Conservation (phyloP, 192 early-diverging fungal genomes). For the Coemansia sp. region DNA sequence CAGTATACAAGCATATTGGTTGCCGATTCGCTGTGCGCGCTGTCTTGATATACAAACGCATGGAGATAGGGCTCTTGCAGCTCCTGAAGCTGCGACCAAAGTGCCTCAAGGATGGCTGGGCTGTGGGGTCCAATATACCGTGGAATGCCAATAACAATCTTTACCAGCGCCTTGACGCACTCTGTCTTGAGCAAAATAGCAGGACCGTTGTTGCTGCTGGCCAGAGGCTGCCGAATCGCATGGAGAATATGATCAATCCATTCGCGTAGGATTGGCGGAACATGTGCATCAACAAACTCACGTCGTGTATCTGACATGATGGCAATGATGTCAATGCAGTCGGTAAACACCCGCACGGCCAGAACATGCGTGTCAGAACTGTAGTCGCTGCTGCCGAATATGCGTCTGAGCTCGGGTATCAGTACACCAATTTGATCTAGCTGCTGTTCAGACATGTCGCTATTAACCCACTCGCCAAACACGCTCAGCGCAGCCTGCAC, state of each 20-base stretch:
- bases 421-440: slow-evolving; percentile 79
- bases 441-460: slow-evolving; percentile 86
- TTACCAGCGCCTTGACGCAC: slow-evolving; percentile 41
- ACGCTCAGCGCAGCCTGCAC: slow-evolving; percentile 90
- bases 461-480: slow-evolving; percentile 74
- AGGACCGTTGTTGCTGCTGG: slow-evolving; percentile 18
- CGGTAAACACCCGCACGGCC: slow-evolving; percentile 78
- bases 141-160: slow-evolving; percentile 24
- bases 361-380: slow-evolving; percentile 61
- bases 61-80: slow-evolving; percentile 39
- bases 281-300: slow-evolving; percentile 63
- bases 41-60: slow-evolving; percentile 47
- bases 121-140: slow-evolving; percentile 30
- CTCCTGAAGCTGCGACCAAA: slow-evolving; percentile 43
- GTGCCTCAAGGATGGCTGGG: slow-evolving; percentile 24
- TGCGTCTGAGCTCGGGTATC: slow-evolving; percentile 80
- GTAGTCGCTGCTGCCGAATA: slow-evolving; percentile 58
- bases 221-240: slow-evolving; percentile 60
- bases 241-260: slow-evolving; percentile 75
- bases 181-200: slow-evolving; percentile 48
- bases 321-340: slow-evolving; percentile 81
- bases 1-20: slow-evolving; percentile 31
- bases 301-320: slow-evolving; percentile 79
- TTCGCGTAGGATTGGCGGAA: slow-evolving; percentile 71
- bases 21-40: slow-evolving; percentile 39